A percentile compares a stretch with the other conserved stretches of the same genome.
Evolutionary conservation across 192 early-diverging fungal species (phyloP).

Genomic region (Thoreauomyces humboldtii): DNA sequence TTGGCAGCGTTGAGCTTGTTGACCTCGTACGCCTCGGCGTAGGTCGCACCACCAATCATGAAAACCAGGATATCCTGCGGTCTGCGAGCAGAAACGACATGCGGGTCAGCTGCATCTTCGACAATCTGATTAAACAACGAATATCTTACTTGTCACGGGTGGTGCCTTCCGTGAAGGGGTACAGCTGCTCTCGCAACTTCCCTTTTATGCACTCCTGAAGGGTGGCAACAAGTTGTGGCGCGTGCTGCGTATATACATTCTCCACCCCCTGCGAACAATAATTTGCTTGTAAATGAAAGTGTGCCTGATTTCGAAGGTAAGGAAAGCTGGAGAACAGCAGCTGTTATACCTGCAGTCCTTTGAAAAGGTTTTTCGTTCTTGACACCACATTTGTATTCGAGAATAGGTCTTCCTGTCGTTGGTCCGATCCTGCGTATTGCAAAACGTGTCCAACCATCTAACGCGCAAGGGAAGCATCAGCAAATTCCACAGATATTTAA

Average conservation of each 20-base stretch:
- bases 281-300: too few species aligned
- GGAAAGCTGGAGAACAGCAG: not conserved
- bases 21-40: slow-evolving; percentile 88
- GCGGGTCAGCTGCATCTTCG: not conserved
- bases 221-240: slow-evolving; percentile 77
- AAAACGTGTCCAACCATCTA: slow-evolving; percentile 71
- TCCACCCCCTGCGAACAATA: slow-evolving; percentile 97
- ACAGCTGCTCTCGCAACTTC: slow-evolving; percentile 68
- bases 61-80: slow-evolving; percentile 96
- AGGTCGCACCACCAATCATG: slow-evolving; percentile 92
- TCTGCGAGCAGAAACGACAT: slow-evolving; percentile 27
- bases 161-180: slow-evolving; percentile 73
- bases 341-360: slow-evolving; percentile 75
- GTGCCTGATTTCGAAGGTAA: too few species aligned
- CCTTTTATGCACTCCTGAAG: slow-evolving; percentile 80
- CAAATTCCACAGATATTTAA: not conserved
- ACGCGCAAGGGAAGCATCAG: too few species aligned
- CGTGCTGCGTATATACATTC: slow-evolving; percentile 98
- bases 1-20: slow-evolving; percentile 76
- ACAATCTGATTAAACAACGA: not conserved
- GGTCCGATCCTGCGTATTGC: slow-evolving; percentile 71
- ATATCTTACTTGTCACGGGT: slow-evolving; percentile 51
- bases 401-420: slow-evolving; percentile 87
- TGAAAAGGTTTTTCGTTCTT: slow-evolving; percentile 83
- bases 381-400: slow-evolving; percentile 84